Evolutionary conservation across 2,329 filamentous ascomycete species (phyloP).

Genomic region (Albifimbria verrucaria): DNA sequence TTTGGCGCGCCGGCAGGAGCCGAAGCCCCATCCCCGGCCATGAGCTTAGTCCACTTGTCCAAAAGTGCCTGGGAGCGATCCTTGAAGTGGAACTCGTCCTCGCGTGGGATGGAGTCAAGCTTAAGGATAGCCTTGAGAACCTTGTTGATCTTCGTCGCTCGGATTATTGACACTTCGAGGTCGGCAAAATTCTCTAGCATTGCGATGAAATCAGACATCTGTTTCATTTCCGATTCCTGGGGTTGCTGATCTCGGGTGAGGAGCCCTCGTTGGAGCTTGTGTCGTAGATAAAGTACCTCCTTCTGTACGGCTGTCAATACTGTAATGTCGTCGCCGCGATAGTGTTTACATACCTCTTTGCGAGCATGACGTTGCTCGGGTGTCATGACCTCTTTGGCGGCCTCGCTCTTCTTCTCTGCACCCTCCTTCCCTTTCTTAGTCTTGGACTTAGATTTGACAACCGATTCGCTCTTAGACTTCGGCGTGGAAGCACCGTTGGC

Average conservation of each 20-base stretch:
- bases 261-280: conserved; percentile 93
- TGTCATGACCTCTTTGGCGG: conserved; percentile 52
- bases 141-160: conserved; percentile 96
- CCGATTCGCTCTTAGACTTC: conserved; percentile 55
- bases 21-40: conserved; percentile 56
- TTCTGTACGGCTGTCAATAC: conserved; percentile 47
- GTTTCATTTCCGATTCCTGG: conserved; percentile 79
- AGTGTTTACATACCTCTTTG: conserved; percentile 49
- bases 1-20: conserved; percentile 36
- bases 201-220: conserved; percentile 72
- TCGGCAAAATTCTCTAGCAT: conserved; percentile 79
- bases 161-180: conserved; percentile 85
- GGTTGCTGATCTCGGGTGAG: conserved; percentile 79
- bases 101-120: conserved; percentile 77
- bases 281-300: conserved; percentile 87
- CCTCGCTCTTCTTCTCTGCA: conserved; percentile 54
- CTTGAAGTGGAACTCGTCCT: conserved; percentile 89
- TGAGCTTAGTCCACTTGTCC: conserved; percentile 83
- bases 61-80: conserved; percentile 74
- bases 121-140: conserved; percentile 94
- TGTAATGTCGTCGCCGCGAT: neutral
- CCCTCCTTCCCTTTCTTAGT: conserved; percentile 53
- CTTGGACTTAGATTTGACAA: conserved; percentile 50
- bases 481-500: conserved; percentile 57
- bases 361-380: conserved; percentile 55